Evolutionary conservation across 257 asterid genomes (phyloP), one percentile per base, ranked within the genome.

Genomic region (Cynanchum wilfordii): DNA sequence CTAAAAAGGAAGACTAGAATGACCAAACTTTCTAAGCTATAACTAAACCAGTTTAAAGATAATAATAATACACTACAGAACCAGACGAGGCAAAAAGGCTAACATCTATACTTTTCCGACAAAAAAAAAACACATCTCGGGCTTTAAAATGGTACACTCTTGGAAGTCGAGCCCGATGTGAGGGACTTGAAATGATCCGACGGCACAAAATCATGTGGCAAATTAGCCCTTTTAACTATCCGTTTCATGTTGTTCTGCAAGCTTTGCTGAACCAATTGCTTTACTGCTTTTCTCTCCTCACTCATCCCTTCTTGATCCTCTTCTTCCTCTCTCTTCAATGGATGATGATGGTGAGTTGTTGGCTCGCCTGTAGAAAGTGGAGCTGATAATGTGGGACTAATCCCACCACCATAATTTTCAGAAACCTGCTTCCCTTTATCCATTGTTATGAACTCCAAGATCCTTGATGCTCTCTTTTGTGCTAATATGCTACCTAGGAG

Each of bases 401-500:
- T n/a, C 7, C 79, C 79, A 24, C 85, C 78, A 1, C 77, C 70
- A 60, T 66, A 77, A 54, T 65, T 70, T 54, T 75, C 85, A 3
- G 83, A 78, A 13, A 86, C 82, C 65, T 86, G 95, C 81, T 92
- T 92, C 59, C 98, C 98, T 82, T 89, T 92, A 62, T 86, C 95
- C 69, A 81, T 82, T 49, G 90, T 76, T 30, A 92, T 56, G 69
- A 90, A 86, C 78, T 92, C 98, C 84, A 92, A 66, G 76, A 89
- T 86, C 79, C 97, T 86, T 0, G 98, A 92, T 27, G 98, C 96
- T 74, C 96, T 78, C 85, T 90, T 92, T 44, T 92, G 98, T 2
- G 98, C 89, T 78, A 92, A 76, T 7, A 92, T 79, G 82, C 85
- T 89, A 5, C 98, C 98, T 69, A 92, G 25, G 13, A 92, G 92